Evolutionary conservation across 1,284 basidiomycete genomes (phyloP), one percentile per base, ranked within the genome.

Genomic region (Cryptococcus sp.): DNA sequence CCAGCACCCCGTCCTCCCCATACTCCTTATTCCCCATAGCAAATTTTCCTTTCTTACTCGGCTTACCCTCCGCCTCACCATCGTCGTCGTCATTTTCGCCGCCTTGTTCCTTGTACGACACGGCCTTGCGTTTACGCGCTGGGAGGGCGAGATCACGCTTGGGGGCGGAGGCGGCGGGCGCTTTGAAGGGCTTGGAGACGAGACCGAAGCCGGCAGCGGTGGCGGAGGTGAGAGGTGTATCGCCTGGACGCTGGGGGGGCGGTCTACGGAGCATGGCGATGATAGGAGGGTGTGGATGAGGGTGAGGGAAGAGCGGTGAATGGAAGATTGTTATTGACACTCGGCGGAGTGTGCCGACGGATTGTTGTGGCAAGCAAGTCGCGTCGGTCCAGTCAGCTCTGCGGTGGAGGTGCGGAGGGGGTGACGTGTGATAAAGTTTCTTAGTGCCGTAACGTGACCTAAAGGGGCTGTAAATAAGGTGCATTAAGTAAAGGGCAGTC

Each of bases 81-180:
- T 80, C 76, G 39, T 79, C 82, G 35, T 83, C 81, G 37, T 79
- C 79, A 7, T 72, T 74, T 50, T 84, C 82, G 55, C 83, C 83
- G 33, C 81, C 86, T 70, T 86, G 71, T 7, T 70, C 76, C 55
- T 75, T 88, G 79, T 92, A 92, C 0, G 87, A 89, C 18, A 90
- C 85, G 16, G 86, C 84, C 69, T 89, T 91, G 52, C 89, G 84
- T 72, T 92, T 93, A 28, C 90, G 82, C 56, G 82, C 80, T 0
- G 87, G 87, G 61, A 88, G 83, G 8, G 80, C 79, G 44, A 84
- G 82, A 40, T 83, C 81, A n/a, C 72, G 64, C 36, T 68, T 73
- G 21, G 53, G 71, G 70, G 55, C 63, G 37, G 43, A 80, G 24
- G 80, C 67, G 2, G 85, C 82, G 3, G 89, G 90, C 3, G 85